Conservation (phyloP, 345 rosid species). For the Eucalyptus albens region DNA sequence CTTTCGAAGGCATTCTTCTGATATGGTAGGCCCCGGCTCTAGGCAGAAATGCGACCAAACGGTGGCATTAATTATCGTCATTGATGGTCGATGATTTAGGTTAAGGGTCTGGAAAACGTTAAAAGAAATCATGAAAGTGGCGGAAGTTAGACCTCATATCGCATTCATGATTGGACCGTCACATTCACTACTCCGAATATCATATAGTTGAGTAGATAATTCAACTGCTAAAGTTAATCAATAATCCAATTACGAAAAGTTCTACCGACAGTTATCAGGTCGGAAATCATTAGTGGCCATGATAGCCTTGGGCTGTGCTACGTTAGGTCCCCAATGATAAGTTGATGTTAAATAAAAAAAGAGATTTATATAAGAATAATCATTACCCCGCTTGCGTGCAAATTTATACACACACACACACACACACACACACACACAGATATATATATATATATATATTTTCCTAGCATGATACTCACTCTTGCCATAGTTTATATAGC, state of each 20-base stretch:
- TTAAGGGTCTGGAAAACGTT: not conserved
- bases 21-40: not conserved
- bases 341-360: not conserved
- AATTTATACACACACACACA: too few relatives aligned
- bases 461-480: not conserved
- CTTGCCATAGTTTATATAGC: not conserved
- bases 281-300: not conserved
- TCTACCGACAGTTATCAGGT: not conserved
- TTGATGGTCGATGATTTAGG: not conserved
- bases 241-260: not conserved
- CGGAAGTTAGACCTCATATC: not conserved
- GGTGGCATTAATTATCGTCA: not conserved
- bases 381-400: not conserved
- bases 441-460: not conserved
- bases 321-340: not conserved
- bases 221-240: not conserved
- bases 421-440: too few relatives aligned
- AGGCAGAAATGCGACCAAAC: not conserved
- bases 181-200: not conserved
- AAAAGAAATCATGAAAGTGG: not conserved
- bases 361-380: not conserved
- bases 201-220: not conserved
- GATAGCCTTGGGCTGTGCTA: not conserved
- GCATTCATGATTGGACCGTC: not conserved
- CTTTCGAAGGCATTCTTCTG: not conserved